Conservation (phyloP, 768 basidiomycete genomes). For the Rhodocollybia butyracea region DNA sequence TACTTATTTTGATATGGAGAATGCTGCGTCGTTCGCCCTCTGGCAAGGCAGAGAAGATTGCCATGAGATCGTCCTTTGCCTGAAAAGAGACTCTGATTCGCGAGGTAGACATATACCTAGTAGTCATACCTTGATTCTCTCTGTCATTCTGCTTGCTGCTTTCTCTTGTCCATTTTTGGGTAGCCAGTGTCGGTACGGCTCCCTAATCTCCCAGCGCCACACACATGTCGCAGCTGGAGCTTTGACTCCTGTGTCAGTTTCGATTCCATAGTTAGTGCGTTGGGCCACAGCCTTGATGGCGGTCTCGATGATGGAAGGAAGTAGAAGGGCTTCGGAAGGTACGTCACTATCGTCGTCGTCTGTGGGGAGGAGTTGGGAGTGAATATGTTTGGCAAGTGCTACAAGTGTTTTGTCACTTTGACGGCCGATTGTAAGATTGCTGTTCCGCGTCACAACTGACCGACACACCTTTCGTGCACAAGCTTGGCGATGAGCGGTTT, state of each 20-base stretch:
- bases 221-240: slow-evolving; percentile 61
- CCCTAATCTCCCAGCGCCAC: slow-evolving; percentile 87
- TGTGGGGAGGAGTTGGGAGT: slow-evolving; percentile 62
- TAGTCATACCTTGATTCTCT: slow-evolving; percentile 57
- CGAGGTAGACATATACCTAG: background rate
- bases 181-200: slow-evolving; percentile 54
- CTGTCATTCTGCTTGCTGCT: slow-evolving; percentile 54
- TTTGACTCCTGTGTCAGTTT: slow-evolving; percentile 47
- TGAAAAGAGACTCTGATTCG: slow-evolving; percentile 25
- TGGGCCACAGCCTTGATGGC: slow-evolving; percentile 60
- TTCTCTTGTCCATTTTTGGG: slow-evolving; percentile 65
- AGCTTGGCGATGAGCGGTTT: slow-evolving; percentile 77
- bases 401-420: slow-evolving; percentile 68
- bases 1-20: slow-evolving; percentile 45
- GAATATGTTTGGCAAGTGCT: slow-evolving; percentile 66
- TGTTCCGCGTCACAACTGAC: background rate
- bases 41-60: slow-evolving; percentile 54
- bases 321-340: slow-evolving; percentile 37
- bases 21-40: slow-evolving; percentile 54
- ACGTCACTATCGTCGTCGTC: slow-evolving; percentile 46
- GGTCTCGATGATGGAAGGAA: slow-evolving; percentile 54
- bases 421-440: slow-evolving; percentile 5
- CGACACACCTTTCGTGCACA: slow-evolving; percentile 76
- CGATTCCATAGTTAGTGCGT: slow-evolving; percentile 82
- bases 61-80: slow-evolving; percentile 57